A percentile compares a stretch with the other conserved stretches of the same genome.
Conservation (phyloP, 805 yeast genomes). For the Saccharomycopsis selenospora region DNA sequence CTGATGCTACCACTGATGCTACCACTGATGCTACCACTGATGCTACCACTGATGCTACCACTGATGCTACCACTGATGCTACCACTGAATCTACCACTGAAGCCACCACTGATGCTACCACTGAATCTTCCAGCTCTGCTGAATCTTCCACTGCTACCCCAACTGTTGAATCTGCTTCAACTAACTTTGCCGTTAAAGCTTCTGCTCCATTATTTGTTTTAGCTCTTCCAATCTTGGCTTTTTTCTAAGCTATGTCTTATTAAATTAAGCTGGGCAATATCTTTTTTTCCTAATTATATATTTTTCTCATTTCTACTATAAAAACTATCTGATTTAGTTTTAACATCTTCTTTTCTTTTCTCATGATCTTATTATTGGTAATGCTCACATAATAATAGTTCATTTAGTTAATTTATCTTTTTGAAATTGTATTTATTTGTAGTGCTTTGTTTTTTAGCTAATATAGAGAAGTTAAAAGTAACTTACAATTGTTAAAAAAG, state of each 20-base stretch:
- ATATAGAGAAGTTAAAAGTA: too few species aligned
- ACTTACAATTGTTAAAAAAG: too few species aligned
- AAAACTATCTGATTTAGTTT: too few species aligned
- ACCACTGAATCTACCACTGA: conserved; percentile 14
- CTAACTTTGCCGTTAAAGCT: conserved; percentile 7
- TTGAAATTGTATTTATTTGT: too few species aligned
- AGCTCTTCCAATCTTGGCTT: not conserved
- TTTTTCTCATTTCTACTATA: too few species aligned
- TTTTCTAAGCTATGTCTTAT: not conserved
- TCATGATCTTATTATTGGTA: too few species aligned
- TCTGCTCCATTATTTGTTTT: not conserved
- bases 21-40: conserved; percentile 19
- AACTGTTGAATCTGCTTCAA: conserved; percentile 2
- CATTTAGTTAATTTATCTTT: too few species aligned
- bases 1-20: conserved; percentile 7
- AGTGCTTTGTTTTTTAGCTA: too few species aligned
- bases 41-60: conserved; percentile 17
- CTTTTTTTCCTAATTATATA: too few species aligned
- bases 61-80: conserved; percentile 15
- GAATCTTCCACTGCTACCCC: not conserved
- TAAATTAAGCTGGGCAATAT: too few species aligned
- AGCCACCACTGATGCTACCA: conserved; percentile 12
- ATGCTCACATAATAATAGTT: too few species aligned
- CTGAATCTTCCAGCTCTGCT: conserved; percentile 5
- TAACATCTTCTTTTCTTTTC: too few species aligned